Evolutionary conservation across 345 rosid genomes (phyloP).

Genomic region (Pugionium dolabratum): DNA sequence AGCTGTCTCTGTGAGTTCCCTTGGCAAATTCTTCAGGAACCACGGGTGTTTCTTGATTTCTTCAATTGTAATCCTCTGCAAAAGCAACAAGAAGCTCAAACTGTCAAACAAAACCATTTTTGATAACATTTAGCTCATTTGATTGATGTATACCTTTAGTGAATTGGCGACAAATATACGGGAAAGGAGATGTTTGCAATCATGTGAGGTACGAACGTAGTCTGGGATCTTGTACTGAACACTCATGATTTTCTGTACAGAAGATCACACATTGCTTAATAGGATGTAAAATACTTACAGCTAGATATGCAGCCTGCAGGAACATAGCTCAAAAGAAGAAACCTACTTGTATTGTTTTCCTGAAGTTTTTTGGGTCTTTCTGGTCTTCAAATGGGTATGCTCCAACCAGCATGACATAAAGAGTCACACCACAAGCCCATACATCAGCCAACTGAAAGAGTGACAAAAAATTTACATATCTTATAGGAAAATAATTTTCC

Average conservation of each 20-base stretch:
- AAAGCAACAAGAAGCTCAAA: conserved; percentile 9
- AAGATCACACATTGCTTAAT: conserved; percentile 15
- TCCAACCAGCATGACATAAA: conserved; percentile 90
- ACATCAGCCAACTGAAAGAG: conserved; percentile 69
- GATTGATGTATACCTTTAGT: conserved; percentile 48
- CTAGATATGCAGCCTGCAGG: conserved; percentile 1
- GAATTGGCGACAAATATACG: conserved; percentile 75
- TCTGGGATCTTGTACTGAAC: conserved; percentile 87
- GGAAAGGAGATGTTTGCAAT: conserved; percentile 72
- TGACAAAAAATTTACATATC: background rate
- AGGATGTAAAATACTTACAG: background rate
- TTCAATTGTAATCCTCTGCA: conserved; percentile 69
- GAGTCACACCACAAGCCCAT: conserved; percentile 39
- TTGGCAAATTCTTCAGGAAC: conserved; percentile 79
- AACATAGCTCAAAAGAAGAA: conserved; percentile 1
- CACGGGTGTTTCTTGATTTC: conserved; percentile 81
- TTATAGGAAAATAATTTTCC: too few relatives aligned
- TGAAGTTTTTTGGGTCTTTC: conserved; percentile 74
- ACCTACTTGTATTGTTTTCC: conserved; percentile 31
- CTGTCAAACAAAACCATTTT: background rate
- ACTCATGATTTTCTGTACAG: conserved; percentile 68
- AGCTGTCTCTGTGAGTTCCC: conserved; percentile 69
- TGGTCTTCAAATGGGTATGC: conserved; percentile 92
- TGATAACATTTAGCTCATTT: conserved; percentile 2
- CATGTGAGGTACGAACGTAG: conserved; percentile 77